Conservation (phyloP, 805 yeast species). For the Yarrowia sp. region DNA sequence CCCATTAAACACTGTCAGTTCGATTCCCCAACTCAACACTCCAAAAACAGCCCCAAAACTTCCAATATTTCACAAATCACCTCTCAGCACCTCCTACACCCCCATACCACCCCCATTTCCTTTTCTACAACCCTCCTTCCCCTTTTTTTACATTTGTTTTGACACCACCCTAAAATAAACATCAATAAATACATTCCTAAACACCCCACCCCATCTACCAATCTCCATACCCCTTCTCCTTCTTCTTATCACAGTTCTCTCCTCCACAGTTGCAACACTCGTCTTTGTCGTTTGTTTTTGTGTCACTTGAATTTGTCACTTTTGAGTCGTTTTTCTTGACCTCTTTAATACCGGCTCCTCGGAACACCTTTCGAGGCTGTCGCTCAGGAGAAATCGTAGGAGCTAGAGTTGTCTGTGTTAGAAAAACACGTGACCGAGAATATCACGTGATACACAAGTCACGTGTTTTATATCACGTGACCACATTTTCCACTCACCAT, state of each 20-base stretch:
- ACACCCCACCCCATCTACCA: neutral
- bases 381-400: conserved; percentile 9
- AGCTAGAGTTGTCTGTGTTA: neutral
- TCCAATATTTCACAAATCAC: too few relatives aligned
- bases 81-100: too few relatives aligned
- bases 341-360: neutral
- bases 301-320: neutral
- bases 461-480: neutral
- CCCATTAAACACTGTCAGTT: too few relatives aligned
- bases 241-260: conserved; percentile 26
- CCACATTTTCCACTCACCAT: neutral
- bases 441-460: neutral
- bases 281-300: neutral
- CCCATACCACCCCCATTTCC: too few relatives aligned
- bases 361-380: conserved; percentile 22
- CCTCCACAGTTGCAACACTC: conserved; percentile 27
- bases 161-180: neutral
- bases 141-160: neutral
- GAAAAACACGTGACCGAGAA: too few relatives aligned
- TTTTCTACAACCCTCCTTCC: too few relatives aligned
- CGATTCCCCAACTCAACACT: too few relatives aligned
- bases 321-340: neutral
- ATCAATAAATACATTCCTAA: neutral
- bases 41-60: too few relatives aligned
- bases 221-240: conserved; percentile 5